Evolutionary conservation across 257 asterid genomes (phyloP).

Genomic region (Salvia miltiorrhiza): DNA sequence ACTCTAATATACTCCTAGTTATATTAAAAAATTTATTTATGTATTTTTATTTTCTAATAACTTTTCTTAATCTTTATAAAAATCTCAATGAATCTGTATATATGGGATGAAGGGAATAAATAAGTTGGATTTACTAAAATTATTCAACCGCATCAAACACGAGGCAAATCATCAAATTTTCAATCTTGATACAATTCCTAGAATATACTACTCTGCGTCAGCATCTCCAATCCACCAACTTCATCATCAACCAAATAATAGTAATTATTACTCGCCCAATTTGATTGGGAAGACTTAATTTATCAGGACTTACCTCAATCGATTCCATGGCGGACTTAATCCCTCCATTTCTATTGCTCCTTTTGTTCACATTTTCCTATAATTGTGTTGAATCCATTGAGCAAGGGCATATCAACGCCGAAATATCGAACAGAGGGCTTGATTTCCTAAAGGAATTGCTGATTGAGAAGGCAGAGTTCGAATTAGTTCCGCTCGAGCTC

Average conservation of each 20-base stretch:
- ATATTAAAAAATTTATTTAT: too few relatives aligned
- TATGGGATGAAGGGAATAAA: too few relatives aligned
- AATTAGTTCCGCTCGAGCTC: slow-evolving; percentile 72
- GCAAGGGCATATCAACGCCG: slow-evolving; percentile 52
- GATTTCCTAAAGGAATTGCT: slow-evolving; percentile 66
- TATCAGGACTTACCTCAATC: slow-evolving; percentile 2
- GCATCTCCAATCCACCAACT: neutral
- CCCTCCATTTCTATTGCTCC: slow-evolving; percentile 17
- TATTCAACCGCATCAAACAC: too few relatives aligned
- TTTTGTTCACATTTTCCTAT: slow-evolving; percentile 21
- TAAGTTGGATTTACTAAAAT: too few relatives aligned
- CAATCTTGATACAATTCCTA: neutral
- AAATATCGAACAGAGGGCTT: slow-evolving; percentile 72
- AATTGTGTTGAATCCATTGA: slow-evolving; percentile 37
- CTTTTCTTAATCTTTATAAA: too few relatives aligned
- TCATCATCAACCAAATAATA: neutral
- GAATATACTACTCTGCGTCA: neutral
- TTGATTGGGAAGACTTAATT: slow-evolving; percentile 1
- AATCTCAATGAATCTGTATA: too few relatives aligned
- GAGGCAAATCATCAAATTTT: too few relatives aligned
- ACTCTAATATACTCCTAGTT: too few relatives aligned
- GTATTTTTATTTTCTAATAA: too few relatives aligned
- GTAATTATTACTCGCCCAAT: neutral
- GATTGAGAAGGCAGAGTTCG: slow-evolving; percentile 50
- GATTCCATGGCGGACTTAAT: slow-evolving; percentile 36